Base-by-base conservation (phyloP, 148 eudicot genomes). In the Heliamphora exappendiculata region DNA sequence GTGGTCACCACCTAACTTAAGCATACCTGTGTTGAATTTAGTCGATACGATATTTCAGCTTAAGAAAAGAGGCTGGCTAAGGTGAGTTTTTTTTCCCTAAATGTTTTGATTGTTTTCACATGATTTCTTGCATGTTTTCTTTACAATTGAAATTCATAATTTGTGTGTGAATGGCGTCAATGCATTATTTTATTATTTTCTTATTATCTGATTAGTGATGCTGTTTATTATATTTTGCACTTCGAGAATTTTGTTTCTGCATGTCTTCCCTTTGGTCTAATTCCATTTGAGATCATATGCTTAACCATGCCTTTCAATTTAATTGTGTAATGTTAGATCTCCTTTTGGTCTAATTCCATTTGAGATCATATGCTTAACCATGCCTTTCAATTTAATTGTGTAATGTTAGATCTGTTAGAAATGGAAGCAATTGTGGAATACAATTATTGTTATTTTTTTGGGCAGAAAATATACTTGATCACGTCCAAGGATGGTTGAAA, bases 1-100 rank as follows among this genome's bases (percentile, higher is more conserved):
- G 97, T 95, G 99, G 99, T 80, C 96, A 7, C 97, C 99, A 24
- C 99, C 99, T 42, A 95, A 95, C 80, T 83, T 95, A 66, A 88
- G 88, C 59, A 89, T 92, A 74, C 97, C 99, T 47, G 82, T 93
- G 81, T 78, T 95, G 85, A 92, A 95, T 79, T 83, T 95, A 81
- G 99, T 95, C 63, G 99, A 95, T 81, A 95, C 89, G 44, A 84
- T 92, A 68, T 95, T 95, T 88, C 97, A 95, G 84, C 96, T 95
- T 75, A 92, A 92, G 51, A 88, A 87, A 85, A 91, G 97, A 83
- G 99, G 99, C 70, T 95, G 99, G 99, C 84, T 95, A 79, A 95
- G 99, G 99, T 95, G 81, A 70, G 81, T 29, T 28, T 26, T 9
- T 29, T 75, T 70, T 71, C 67, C 41, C 59, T 62, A 39, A 62